Percentiles rank a stretch among this genome's conserved stretches.
phyloP scores from a whole-genome alignment of 2,329 filamentous ascomycete species.

The Alternaria solani region DNA sequence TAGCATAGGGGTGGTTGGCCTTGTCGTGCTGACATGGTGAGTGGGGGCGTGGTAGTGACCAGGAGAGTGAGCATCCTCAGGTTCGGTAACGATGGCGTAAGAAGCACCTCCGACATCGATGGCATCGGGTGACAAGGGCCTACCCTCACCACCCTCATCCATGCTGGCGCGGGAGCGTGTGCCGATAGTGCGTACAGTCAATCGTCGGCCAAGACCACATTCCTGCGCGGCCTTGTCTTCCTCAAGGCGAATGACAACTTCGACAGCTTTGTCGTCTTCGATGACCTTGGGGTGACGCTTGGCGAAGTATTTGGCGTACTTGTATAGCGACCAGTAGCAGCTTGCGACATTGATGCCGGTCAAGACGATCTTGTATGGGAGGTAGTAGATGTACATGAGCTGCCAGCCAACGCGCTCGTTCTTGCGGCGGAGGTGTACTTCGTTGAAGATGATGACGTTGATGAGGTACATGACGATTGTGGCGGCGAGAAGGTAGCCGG shows the following conservation, averaged over 20 bases:
- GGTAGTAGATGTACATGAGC: constrained; percentile 54
- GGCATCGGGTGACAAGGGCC: neutral
- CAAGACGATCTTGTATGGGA: constrained; percentile 55
- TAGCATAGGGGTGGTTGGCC: constrained; percentile 3
- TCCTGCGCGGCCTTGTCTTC: constrained; percentile 19
- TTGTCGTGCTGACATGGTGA: neutral
- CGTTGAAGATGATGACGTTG: constrained; percentile 59
- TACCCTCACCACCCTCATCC: neutral
- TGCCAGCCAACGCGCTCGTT: constrained; percentile 54
- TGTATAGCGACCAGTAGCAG: constrained; percentile 51
- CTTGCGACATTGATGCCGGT: constrained; percentile 55
- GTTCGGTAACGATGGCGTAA: constrained; percentile 1
- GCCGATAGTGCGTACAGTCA: constrained; percentile 32
- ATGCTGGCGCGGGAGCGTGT: neutral
- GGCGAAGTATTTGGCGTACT: constrained; percentile 58
- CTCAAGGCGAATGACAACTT: constrained; percentile 38
- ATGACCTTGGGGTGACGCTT: constrained; percentile 58
- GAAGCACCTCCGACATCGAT: neutral
- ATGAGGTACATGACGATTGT: constrained; percentile 55
- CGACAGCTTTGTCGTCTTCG: constrained; percentile 56
- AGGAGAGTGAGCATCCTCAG: neutral
- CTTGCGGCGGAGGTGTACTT: constrained; percentile 57
- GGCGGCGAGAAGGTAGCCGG: constrained; percentile 49
- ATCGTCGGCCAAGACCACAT: constrained; percentile 28
- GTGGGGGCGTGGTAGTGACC: neutral